Percentiles rank a stretch among this genome's conserved stretches.
phyloP scores from a whole-genome alignment of 257 asterid species.

The Capsicum pubescens region DNA sequence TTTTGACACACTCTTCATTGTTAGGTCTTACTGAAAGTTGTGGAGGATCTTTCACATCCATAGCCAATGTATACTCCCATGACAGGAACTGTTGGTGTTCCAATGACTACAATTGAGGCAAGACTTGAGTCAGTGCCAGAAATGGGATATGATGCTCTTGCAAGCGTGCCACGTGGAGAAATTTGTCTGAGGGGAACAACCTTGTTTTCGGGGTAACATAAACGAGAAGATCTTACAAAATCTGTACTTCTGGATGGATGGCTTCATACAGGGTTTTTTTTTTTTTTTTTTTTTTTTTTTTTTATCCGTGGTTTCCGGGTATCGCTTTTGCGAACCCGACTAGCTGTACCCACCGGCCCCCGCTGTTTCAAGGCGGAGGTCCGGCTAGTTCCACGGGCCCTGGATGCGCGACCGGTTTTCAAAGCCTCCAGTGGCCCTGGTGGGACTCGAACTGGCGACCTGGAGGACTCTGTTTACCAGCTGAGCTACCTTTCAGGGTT shows the following conservation, averaged over 20 bases:
- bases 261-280: too few relatives aligned
- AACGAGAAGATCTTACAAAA: slow-evolving; percentile 78
- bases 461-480: too few relatives aligned
- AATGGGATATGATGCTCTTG: slow-evolving; percentile 89
- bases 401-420: too few relatives aligned
- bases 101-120: slow-evolving; percentile 84
- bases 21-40: slow-evolving; percentile 86
- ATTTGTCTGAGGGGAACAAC: slow-evolving; percentile 85
- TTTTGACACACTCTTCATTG: background rate
- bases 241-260: slow-evolving; percentile 81
- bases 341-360: too few relatives aligned
- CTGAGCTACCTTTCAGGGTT: too few relatives aligned
- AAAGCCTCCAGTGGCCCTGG: too few relatives aligned
- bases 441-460: too few relatives aligned
- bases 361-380: too few relatives aligned
- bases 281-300: too few relatives aligned
- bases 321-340: too few relatives aligned
- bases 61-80: slow-evolving; percentile 71
- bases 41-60: slow-evolving; percentile 84
- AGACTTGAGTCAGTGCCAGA: slow-evolving; percentile 94
- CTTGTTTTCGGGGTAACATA: slow-evolving; percentile 81
- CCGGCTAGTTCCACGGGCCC: too few relatives aligned
- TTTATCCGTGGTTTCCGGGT: too few relatives aligned
- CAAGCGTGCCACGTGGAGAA: slow-evolving; percentile 77
- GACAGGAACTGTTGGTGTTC: slow-evolving; percentile 92